phyloP scores from a whole-genome alignment of 192 early-diverging fungal species.

The Coemansia sp. region DNA sequence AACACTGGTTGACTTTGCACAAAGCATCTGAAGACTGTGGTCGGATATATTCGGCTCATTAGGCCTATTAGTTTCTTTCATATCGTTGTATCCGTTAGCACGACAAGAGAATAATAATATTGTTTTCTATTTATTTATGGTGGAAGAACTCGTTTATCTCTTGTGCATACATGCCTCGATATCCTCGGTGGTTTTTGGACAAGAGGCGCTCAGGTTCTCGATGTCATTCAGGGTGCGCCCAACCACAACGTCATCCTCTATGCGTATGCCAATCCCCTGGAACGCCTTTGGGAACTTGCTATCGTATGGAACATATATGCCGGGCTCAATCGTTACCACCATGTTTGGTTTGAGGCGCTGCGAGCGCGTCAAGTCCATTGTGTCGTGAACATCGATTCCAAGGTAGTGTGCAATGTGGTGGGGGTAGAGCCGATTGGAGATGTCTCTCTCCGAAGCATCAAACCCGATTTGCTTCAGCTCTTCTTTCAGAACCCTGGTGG shows the following conservation, averaged over 20 bases:
- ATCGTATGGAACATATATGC: conserved; percentile 84
- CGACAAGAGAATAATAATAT: not conserved
- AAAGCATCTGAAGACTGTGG: conserved; percentile 17
- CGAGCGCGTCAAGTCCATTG: conserved; percentile 69
- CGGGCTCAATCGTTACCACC: conserved; percentile 96
- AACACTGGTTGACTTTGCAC: conserved; percentile 26
- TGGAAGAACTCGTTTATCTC: not conserved
- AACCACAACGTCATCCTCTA: conserved; percentile 94
- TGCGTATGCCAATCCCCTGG: conserved; percentile 89
- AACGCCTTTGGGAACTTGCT: conserved; percentile 73
- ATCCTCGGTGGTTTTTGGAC: conserved; percentile 86
- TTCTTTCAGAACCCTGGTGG: conserved; percentile 65
- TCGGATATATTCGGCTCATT: not conserved
- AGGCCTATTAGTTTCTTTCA: not conserved
- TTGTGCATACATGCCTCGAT: conserved; percentile 56
- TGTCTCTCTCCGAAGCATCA: conserved; percentile 65
- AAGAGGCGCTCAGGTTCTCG: conserved; percentile 66
- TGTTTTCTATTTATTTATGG: not conserved
- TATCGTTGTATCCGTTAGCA: not conserved
- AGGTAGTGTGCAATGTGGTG: conserved; percentile 95
- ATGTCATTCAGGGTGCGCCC: conserved; percentile 62
- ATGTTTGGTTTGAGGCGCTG: conserved; percentile 71
- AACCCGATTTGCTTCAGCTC: conserved; percentile 76
- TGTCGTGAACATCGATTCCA: conserved; percentile 95
- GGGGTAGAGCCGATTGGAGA: conserved; percentile 79